These are phyloP conservation scores for Parietaria judaica DNA, from an alignment of 306 rosid genomes.

Conservation along the genomic window DNA sequence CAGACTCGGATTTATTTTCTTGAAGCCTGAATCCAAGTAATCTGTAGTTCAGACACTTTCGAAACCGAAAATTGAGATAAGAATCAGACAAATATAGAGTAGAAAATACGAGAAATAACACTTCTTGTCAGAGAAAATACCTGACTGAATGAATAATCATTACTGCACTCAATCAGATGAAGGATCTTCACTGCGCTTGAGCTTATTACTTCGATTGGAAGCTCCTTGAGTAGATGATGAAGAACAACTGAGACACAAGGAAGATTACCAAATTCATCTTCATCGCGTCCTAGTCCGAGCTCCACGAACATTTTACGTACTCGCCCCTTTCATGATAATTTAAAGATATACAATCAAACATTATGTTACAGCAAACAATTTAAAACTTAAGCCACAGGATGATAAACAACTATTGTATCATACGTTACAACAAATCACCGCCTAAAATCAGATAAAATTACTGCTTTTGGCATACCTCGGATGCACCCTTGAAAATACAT, in stretches of 20 bases:
- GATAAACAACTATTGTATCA: too few relatives aligned
- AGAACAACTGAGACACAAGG: slow-evolving; percentile 64
- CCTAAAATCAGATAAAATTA: neutral
- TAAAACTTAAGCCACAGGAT: neutral
- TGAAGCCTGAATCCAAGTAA: slow-evolving; percentile 86
- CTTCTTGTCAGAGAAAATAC: slow-evolving; percentile 26
- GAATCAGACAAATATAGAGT: neutral
- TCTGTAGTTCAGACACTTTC: slow-evolving; percentile 81
- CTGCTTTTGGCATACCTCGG: slow-evolving; percentile 47
- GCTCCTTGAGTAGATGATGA: slow-evolving; percentile 84
- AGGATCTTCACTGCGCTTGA: slow-evolving; percentile 51
- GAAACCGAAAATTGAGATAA: slow-evolving; percentile 22
- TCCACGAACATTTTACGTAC: slow-evolving; percentile 46
- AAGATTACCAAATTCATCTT: slow-evolving; percentile 37
- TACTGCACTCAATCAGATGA: slow-evolving; percentile 59
- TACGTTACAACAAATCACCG: too few relatives aligned
- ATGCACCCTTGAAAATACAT: slow-evolving; percentile 50
- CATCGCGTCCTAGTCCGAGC: slow-evolving; percentile 61
- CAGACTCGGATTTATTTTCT: slow-evolving; percentile 43
- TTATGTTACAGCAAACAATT: slow-evolving; percentile 4
- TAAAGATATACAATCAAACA: neutral
- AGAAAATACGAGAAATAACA: neutral
- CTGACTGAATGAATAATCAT: slow-evolving; percentile 69
- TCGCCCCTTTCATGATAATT: slow-evolving; percentile 39
- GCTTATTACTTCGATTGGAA: slow-evolving; percentile 58